Base-by-base conservation (phyloP, 208 protist species). In the Leptomonas seymouri region DNA sequence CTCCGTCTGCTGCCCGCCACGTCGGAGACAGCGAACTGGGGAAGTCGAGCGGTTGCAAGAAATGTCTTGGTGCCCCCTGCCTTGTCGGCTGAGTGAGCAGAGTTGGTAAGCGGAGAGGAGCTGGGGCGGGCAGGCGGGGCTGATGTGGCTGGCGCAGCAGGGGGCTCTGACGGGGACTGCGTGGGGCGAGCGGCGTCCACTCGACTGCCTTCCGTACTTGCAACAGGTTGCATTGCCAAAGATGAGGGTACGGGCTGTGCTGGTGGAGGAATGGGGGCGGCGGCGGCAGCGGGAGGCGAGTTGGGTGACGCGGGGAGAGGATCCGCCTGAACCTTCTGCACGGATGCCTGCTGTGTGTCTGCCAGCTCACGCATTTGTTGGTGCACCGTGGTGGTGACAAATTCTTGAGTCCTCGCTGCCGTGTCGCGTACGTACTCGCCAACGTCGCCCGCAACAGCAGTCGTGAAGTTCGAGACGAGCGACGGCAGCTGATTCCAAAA, bases 401-500 rank as follows among this genome's bases (percentile, higher is more conserved):
- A 21, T 4, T 63, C 62, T 20, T 56, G 63, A 6, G 58, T 59
- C 46, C 50, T 46, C 23, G 64, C 20, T 18, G 49, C 56, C 27
- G 51, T 59, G 27, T 36, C 20, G 41, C 49, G 42, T 3, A 50
- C 49, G 57, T 67, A 67, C 20, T 27, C 58, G 20, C 45, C 23
- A 30, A 67, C 30, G 9, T 71, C 71, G 14, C 15, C 53, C 5
- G 41, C 42, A 27, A 77, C 23, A 21, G 41, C 31, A 5, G 36
- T 25, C n/a, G 58, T 56, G 51, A 71, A 67, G 27, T 31, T 28
- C 20, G 46, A 23, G 27, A 77, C 45, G 61, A 77, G 63, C 21
- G 48, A 8, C 15, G 31, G 49, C 20, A 77, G 23, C 30, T 50
- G 15, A 5, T 46, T 30, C 8, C 61, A 34, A 8, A 54, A 14